A percentile compares a stretch with the other conserved stretches of the same genome.
Conservation (phyloP, 2,329 filamentous ascomycete species). For the Neodidymelliopsis sp. region DNA sequence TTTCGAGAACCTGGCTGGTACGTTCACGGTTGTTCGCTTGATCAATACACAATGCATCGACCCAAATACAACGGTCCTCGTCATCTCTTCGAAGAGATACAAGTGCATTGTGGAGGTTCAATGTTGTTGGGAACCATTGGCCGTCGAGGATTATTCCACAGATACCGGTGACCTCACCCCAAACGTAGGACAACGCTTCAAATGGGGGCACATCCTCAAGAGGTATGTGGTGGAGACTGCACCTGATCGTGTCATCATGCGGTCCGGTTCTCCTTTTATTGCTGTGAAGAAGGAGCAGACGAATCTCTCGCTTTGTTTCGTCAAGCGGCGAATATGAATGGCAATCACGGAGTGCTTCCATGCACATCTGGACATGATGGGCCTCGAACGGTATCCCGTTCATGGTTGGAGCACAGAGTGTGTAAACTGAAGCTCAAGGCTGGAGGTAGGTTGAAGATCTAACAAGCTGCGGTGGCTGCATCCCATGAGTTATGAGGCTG, state of each 20-base stretch:
- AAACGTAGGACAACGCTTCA: neutral
- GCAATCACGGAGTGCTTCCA: no score
- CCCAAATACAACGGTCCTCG: constrained; percentile 3
- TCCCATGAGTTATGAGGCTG: no score
- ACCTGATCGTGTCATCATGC: neutral
- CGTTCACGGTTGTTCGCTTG: constrained; percentile 4
- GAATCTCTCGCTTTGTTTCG: neutral
- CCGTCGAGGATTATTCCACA: neutral
- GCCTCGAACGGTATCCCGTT: no score
- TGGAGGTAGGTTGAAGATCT: no score
- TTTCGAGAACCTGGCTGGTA: neutral
- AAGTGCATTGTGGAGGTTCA: neutral
- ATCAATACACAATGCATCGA: constrained; percentile 15
- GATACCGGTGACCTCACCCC: neutral
- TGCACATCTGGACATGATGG: no score
- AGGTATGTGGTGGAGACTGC: neutral
- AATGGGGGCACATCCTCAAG: neutral
- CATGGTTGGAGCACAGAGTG: no score
- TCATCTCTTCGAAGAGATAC: neutral
- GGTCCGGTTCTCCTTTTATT: neutral
- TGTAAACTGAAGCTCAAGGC: no score
- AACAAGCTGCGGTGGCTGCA: no score
- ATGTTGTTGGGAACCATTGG: neutral
- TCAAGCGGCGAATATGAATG: no score
- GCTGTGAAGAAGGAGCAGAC: neutral